Conservation (phyloP, 2,329 filamentous ascomycete genomes). For the Diatrype stigma region DNA sequence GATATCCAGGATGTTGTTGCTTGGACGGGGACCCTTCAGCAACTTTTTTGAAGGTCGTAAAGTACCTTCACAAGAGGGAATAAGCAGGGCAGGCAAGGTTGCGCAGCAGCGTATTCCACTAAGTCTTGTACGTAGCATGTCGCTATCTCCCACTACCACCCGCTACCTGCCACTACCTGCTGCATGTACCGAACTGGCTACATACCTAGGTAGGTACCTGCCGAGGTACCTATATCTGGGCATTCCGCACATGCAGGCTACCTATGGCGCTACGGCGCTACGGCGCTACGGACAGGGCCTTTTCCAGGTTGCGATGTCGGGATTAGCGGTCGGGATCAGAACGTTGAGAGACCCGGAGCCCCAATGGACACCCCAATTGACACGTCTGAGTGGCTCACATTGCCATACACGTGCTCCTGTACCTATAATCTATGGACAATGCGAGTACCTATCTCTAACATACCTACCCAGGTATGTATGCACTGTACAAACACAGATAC, state of each 20-base stretch:
- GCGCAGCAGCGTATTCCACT: too few relatives aligned
- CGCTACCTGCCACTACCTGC: slow-evolving; percentile 10
- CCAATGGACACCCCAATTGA: not conserved
- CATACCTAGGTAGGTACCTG: not conserved
- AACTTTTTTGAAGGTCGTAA: too few relatives aligned
- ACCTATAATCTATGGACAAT: too few relatives aligned
- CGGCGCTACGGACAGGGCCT: not conserved
- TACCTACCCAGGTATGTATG: too few relatives aligned
- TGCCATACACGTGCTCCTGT: not conserved
- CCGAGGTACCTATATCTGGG: too few relatives aligned
- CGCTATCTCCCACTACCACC: too few relatives aligned
- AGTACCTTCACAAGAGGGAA: slow-evolving; percentile 8
- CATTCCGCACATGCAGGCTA: not conserved
- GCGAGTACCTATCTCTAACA: too few relatives aligned
- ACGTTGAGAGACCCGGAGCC: not conserved
- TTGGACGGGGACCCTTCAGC: too few relatives aligned
- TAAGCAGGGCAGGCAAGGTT: too few relatives aligned
- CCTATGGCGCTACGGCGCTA: not conserved
- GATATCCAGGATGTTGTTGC: too few relatives aligned
- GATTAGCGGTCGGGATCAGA: not conserved
- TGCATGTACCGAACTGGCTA: slow-evolving; percentile 13
- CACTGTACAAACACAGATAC: too few relatives aligned
- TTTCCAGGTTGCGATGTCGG: not conserved
- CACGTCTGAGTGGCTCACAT: not conserved
- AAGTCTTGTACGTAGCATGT: too few relatives aligned